Conservation (phyloP, 2,329 filamentous ascomycete species). For the Elsinoe australis region DNA sequence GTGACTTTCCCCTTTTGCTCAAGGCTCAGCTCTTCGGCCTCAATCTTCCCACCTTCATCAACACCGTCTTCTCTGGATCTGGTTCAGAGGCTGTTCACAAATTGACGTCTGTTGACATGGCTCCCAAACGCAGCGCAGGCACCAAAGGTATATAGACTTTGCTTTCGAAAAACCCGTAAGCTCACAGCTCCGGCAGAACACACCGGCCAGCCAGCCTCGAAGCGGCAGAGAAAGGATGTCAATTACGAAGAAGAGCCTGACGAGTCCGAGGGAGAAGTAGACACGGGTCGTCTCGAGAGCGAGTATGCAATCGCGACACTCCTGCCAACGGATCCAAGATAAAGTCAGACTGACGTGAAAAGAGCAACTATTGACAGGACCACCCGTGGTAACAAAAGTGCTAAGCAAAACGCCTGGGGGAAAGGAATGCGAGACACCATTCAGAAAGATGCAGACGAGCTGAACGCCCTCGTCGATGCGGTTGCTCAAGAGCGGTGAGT, state of each 20-base stretch:
- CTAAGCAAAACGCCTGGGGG: conserved; percentile 13
- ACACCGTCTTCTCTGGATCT: neutral
- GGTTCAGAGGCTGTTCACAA: neutral
- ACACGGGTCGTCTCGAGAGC: conserved; percentile 19
- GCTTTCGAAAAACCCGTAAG: neutral
- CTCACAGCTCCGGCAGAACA: neutral
- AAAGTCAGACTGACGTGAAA: neutral
- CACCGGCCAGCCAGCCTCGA: neutral
- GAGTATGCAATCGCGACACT: conserved; percentile 6
- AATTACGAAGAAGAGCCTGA: neutral
- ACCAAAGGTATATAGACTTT: neutral
- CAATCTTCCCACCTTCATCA: neutral
- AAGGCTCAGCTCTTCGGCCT: too few species aligned
- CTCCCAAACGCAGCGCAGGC: neutral
- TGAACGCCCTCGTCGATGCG: conserved; percentile 8
- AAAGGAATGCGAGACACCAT: conserved; percentile 21
- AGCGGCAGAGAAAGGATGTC: neutral
- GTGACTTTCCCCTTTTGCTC: too few species aligned
- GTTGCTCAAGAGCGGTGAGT: conserved; percentile 7
- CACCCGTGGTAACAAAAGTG: neutral
- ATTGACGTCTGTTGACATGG: neutral
- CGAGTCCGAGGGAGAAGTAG: conserved; percentile 11
- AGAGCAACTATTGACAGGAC: conserved; percentile 10
- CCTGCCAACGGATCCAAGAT: neutral
- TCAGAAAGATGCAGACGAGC: conserved; percentile 12